Percentiles rank a stretch among this genome's conserved stretches.
These are phyloP conservation scores for Melampsora americana DNA, from an alignment of 1,284 basidiomycete genomes.

Conservation along the genomic window DNA sequence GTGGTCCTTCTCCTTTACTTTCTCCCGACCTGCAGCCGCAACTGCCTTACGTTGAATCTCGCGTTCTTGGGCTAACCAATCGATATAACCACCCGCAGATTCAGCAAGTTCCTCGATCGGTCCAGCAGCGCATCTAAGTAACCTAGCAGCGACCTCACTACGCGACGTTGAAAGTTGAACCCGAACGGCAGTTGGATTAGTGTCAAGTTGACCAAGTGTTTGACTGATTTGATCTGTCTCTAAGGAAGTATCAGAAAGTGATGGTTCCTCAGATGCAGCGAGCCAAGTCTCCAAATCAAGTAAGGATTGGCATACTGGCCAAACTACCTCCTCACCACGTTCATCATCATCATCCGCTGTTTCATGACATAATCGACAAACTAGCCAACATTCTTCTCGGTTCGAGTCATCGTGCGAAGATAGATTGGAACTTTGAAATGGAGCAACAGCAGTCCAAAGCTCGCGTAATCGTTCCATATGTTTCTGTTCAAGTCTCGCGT, in stretches of 20 bases:
- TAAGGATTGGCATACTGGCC: constrained; percentile 30
- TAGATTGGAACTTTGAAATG: constrained; percentile 18
- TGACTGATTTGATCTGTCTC: background rate
- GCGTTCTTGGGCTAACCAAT: constrained; percentile 39
- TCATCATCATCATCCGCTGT: background rate
- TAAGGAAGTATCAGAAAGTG: constrained; percentile 6
- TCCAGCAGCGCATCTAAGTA: constrained; percentile 10
- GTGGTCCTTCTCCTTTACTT: constrained; percentile 8
- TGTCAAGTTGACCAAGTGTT: background rate
- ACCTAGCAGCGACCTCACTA: background rate
- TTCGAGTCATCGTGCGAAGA: background rate
- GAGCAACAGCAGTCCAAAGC: constrained; percentile 9
- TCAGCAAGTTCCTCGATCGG: constrained; percentile 26
- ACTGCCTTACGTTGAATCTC: constrained; percentile 33
- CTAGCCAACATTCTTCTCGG: constrained; percentile 23
- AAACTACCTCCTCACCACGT: constrained; percentile 16
- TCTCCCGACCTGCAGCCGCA: constrained; percentile 5
- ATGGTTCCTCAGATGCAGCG: background rate
- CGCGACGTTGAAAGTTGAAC: background rate
- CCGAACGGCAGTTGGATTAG: background rate
- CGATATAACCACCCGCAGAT: constrained; percentile 33
- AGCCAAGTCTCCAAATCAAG: constrained; percentile 37
- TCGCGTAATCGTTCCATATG: constrained; percentile 22
- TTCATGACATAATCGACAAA: constrained; percentile 11
- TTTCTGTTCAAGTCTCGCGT: constrained; percentile 15